Evolutionary conservation across 441 rosid genomes (phyloP).

Genomic region (Syzygium syzygioides): DNA sequence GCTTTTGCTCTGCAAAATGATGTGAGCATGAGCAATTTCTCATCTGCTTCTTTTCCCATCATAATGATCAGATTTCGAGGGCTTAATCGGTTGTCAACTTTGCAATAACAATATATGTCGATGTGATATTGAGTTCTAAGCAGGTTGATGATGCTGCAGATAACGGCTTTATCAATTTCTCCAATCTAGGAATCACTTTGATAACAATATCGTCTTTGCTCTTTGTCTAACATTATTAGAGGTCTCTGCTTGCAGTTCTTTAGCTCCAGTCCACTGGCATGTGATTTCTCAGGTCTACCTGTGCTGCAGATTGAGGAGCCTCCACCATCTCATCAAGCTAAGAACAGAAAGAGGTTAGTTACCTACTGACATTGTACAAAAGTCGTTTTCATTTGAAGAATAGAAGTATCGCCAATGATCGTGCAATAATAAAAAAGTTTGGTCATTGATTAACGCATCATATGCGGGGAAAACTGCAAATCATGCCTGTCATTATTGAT

Average conservation of each 20-base stretch:
- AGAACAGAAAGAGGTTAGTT: slow-evolving; percentile 30
- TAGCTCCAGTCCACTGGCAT: slow-evolving; percentile 47
- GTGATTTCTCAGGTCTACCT: slow-evolving; percentile 45
- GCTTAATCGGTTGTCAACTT: neutral
- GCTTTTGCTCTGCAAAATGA: slow-evolving; percentile 60
- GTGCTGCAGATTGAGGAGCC: slow-evolving; percentile 28
- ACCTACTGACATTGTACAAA: neutral
- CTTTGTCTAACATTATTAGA: neutral
- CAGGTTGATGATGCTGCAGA: neutral
- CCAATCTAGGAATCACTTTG: neutral
- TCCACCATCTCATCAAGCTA: slow-evolving; percentile 15
- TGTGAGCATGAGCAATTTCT: slow-evolving; percentile 20
- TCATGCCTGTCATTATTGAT: neutral
- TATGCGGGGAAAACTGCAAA: neutral
- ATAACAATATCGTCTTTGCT: neutral
- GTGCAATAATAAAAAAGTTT: neutral
- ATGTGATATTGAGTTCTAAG: neutral
- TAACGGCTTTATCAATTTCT: neutral
- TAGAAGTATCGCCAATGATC: neutral
- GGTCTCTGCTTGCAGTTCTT: slow-evolving; percentile 40
- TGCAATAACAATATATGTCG: neutral
- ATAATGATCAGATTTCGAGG: neutral
- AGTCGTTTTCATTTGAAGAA: neutral
- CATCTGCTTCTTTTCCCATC: neutral
- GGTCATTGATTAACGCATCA: neutral